phyloP scores from a whole-genome alignment of 2,329 filamentous ascomycete genomes.

The Paecilomyces sp. region DNA sequence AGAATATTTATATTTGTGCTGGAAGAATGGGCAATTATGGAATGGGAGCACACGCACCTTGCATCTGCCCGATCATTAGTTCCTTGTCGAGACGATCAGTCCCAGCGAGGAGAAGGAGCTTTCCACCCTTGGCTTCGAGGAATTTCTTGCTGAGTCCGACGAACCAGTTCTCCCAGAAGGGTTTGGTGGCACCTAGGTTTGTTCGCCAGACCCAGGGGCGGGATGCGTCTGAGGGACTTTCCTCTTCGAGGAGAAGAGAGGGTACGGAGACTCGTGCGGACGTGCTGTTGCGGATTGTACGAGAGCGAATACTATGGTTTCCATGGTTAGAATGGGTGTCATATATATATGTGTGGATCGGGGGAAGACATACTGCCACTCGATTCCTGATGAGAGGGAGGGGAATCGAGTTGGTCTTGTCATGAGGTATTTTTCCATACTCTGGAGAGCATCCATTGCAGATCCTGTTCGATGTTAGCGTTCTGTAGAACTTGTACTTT shows the following conservation, averaged over 20 bases:
- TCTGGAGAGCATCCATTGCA: slow-evolving; percentile 87
- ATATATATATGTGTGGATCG: no score
- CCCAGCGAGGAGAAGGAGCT: slow-evolving; percentile 76
- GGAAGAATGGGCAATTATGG: no score
- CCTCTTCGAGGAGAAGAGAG: slow-evolving; percentile 56
- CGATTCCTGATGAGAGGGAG: slow-evolving; percentile 71
- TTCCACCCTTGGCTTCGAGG: slow-evolving; percentile 70
- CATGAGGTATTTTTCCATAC: slow-evolving; percentile 87
- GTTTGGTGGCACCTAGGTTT: slow-evolving; percentile 72
- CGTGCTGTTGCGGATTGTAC: slow-evolving; percentile 74
- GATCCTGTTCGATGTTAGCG: slow-evolving; percentile 47
- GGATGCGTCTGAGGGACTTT: slow-evolving; percentile 65
- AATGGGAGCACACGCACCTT: slow-evolving; percentile 51
- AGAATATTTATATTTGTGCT: no score
- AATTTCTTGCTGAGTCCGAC: slow-evolving; percentile 83
- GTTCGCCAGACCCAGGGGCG: slow-evolving; percentile 86
- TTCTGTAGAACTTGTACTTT: not conserved
- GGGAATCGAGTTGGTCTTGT: slow-evolving; percentile 72
- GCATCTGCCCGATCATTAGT: slow-evolving; percentile 94
- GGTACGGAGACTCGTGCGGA: slow-evolving; percentile 88
- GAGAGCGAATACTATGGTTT: slow-evolving; percentile 56
- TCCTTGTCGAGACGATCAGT: slow-evolving; percentile 88
- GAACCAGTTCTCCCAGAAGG: slow-evolving; percentile 95
- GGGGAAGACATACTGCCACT: slow-evolving; percentile 64
- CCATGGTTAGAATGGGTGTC: no score